Base-by-base conservation (phyloP, 1,284 basidiomycete genomes). In the Schizophyllum amplum region DNA sequence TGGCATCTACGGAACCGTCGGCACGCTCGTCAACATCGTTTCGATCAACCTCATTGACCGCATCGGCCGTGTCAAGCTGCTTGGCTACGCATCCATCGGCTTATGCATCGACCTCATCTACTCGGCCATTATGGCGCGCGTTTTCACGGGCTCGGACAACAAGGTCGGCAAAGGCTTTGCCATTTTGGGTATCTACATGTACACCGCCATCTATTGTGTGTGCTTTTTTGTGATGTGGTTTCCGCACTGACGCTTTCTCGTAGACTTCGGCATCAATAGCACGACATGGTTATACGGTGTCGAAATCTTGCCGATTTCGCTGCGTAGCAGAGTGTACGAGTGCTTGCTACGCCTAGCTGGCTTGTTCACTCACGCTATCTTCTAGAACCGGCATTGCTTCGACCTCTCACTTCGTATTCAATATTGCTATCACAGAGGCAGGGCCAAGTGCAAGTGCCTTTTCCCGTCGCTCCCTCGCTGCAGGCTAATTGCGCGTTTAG, bases 251-350 rank as follows among this genome's bases (percentile, higher is more conserved):
- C 17, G 6, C 4, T 21, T 15, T 47, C 51, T 27, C 23, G 23
- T 33, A 61, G 60, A 61, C 46, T 20, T 60, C 20, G 26, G 52
- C 15, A 56, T 63, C 51, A 63, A 63, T 56, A 57, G 59, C 46
- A 63, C 59, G 3, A 63, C 62, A 24, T 63, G 62, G 62, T 49
- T 63, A 6, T 63, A 63, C 33, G 62, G 62, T 25, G 60, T 60
- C 1, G 61, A 63, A 26, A 56, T 63, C 42, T 52, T 63, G 4
- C 61, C 62, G 4, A 56, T 63, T 2, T 57, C 51, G 24, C 51
- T 63, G 51, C 51, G 62, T 23, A 63, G 62, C 27, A 60, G 55
- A 48, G 56, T 63, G 57, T 62, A 33, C 15, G 57, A 50, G 15
- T 11, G 13, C 23, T 26, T 54, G n/a, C 54, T 23, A 9, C 4